Percentiles rank a stretch among this genome's conserved stretches.
Conservation (phyloP, 768 basidiomycete genomes). For the Pleurotus eryngii region DNA sequence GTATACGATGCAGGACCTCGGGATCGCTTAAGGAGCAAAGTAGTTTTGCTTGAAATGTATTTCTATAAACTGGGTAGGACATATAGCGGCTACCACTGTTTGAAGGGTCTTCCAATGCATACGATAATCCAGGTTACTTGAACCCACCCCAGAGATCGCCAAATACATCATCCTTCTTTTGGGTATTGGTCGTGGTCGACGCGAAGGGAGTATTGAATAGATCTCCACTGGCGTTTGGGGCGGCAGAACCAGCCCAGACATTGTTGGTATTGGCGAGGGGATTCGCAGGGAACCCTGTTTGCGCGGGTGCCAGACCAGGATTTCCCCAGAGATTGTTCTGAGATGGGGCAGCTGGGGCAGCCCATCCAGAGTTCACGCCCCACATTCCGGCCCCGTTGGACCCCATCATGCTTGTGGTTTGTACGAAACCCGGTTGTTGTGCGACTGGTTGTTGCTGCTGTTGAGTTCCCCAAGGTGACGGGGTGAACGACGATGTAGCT, state of each 20-base stretch:
- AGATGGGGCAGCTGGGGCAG: constrained; percentile 28
- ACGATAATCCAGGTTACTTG: constrained; percentile 41
- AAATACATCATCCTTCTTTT: constrained; percentile 76
- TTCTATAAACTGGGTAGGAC: not conserved
- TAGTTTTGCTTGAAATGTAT: not conserved
- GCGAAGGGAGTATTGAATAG: constrained; percentile 29
- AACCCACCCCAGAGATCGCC: constrained; percentile 84
- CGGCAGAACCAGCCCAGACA: constrained; percentile 50
- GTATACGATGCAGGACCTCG: constrained; percentile 9
- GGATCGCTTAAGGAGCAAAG: constrained; percentile 1
- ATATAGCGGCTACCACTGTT: not conserved
- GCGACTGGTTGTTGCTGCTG: constrained; percentile 20
- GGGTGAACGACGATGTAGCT: constrained; percentile 19
- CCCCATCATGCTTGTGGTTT: constrained; percentile 52
- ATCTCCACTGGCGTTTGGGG: constrained; percentile 26
- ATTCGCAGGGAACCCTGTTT: constrained; percentile 16
- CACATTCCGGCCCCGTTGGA: constrained; percentile 53
- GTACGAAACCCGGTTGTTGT: constrained; percentile 19
- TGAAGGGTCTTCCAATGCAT: not conserved
- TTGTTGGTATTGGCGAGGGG: constrained; percentile 41
- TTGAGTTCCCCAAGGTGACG: constrained; percentile 28
- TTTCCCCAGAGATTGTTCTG: constrained; percentile 40
- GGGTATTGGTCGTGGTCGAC: constrained; percentile 23
- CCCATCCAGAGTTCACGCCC: constrained; percentile 69
- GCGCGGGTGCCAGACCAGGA: constrained; percentile 16